These are phyloP conservation scores for Lactuca saligna DNA, from an alignment of 129 eudicot genomes.

Conservation along the genomic window DNA sequence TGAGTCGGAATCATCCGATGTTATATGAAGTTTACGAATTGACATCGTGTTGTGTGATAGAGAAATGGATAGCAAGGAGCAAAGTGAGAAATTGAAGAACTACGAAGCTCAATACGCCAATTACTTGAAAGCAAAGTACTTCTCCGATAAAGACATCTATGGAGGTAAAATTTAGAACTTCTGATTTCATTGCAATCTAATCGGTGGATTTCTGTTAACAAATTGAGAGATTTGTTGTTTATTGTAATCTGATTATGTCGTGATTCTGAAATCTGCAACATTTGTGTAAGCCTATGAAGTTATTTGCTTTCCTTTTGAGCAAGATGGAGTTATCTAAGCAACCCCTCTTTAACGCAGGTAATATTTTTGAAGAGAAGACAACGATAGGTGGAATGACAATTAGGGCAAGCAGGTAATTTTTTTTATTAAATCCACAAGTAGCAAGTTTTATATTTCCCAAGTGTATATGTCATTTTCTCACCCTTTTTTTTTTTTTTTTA, in stretches of 20 bases:
- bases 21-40: neutral
- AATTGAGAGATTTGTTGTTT: too few species aligned
- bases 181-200: too few species aligned
- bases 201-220: too few species aligned
- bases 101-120: constrained; percentile 56
- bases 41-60: constrained; percentile 29
- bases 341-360: constrained; percentile 19
- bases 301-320: too few species aligned
- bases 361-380: constrained; percentile 44
- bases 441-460: too few species aligned
- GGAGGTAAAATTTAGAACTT: constrained; percentile 55
- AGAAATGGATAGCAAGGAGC: constrained; percentile 39
- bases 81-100: constrained; percentile 44
- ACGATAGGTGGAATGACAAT: constrained; percentile 39
- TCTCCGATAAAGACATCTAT: constrained; percentile 64
- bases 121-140: constrained; percentile 60
- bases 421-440: too few species aligned
- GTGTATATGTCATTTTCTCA: too few species aligned
- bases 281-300: too few species aligned
- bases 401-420: too few species aligned
- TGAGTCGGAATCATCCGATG: constrained; percentile 7
- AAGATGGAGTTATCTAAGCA: too few species aligned
- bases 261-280: too few species aligned
- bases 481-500: constrained; percentile 14
- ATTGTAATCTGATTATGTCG: too few species aligned